Conservation (phyloP, 805 yeast species). For the Pichia manshurica region DNA sequence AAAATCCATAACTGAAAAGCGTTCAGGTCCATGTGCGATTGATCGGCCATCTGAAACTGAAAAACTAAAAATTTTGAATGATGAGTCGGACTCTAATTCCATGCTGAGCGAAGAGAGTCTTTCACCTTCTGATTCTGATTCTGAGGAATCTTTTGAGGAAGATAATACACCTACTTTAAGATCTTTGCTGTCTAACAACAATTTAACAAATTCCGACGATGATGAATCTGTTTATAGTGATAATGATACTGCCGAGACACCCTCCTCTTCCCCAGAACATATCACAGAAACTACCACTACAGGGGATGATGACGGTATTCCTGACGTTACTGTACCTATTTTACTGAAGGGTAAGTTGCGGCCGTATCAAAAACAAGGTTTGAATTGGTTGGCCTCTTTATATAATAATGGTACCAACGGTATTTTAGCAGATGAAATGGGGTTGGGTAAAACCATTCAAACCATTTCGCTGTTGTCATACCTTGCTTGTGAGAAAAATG, state of each 20-base stretch:
- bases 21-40: constrained; percentile 16
- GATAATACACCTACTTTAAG: constrained; percentile 29
- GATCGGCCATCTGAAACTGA: constrained; percentile 27
- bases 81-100: constrained; percentile 19
- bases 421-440: constrained; percentile 98
- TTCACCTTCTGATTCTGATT: constrained; percentile 12
- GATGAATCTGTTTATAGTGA: constrained; percentile 34
- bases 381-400: constrained; percentile 93
- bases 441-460: constrained; percentile 94
- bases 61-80: constrained; percentile 16
- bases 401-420: constrained; percentile 93
- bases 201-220: constrained; percentile 15
- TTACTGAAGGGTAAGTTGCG: constrained; percentile 77
- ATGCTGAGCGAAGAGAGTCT: constrained; percentile 14
- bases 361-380: constrained; percentile 90
- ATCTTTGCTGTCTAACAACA: constrained; percentile 30
- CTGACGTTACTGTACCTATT: constrained; percentile 75
- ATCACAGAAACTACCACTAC: constrained; percentile 24
- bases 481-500: constrained; percentile 86
- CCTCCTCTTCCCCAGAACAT: constrained; percentile 33
- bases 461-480: constrained; percentile 83
- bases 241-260: constrained; percentile 26
- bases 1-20: not conserved
- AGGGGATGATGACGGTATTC: constrained; percentile 31
- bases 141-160: constrained; percentile 16